Evolutionary conservation across 1,139 yeast species (phyloP).

Genomic region (Taiozyma sp.): DNA sequence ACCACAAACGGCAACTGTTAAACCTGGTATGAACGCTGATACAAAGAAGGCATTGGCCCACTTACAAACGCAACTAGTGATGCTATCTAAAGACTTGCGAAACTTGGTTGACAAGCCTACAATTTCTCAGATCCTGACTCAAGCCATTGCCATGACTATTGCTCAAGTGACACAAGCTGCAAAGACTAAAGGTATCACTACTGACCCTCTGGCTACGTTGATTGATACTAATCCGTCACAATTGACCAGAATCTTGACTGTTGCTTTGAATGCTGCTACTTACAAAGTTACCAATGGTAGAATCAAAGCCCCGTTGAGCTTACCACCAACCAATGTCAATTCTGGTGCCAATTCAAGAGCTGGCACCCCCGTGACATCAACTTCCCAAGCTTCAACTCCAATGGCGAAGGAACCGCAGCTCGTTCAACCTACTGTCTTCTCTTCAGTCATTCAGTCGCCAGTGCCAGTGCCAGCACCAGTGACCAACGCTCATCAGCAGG

Average conservation of each 20-base stretch:
- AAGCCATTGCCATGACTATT: constrained; percentile 87
- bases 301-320: constrained; percentile 31
- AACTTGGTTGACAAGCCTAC: constrained; percentile 66
- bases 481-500: background rate
- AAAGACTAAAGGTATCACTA: constrained; percentile 74
- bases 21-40: constrained; percentile 39
- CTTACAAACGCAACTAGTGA: constrained; percentile 65
- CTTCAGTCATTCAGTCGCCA: background rate
- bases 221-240: constrained; percentile 88
- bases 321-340: constrained; percentile 20
- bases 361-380: background rate
- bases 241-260: constrained; percentile 74
- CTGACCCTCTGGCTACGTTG: constrained; percentile 72
- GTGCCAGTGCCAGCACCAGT: background rate
- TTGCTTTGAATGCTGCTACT: constrained; percentile 77
- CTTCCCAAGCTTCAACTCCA: background rate
- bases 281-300: constrained; percentile 50
- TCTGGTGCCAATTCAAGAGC: constrained; percentile 1
- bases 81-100: constrained; percentile 57
- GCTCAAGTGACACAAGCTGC: constrained; percentile 88
- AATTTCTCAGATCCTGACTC: constrained; percentile 78
- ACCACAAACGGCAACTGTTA: constrained; percentile 8
- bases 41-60: constrained; percentile 61
- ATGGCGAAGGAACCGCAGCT: background rate
- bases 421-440: background rate